Conservation (phyloP, 2,329 filamentous ascomycete species). For the Xylariaceae sp. region DNA sequence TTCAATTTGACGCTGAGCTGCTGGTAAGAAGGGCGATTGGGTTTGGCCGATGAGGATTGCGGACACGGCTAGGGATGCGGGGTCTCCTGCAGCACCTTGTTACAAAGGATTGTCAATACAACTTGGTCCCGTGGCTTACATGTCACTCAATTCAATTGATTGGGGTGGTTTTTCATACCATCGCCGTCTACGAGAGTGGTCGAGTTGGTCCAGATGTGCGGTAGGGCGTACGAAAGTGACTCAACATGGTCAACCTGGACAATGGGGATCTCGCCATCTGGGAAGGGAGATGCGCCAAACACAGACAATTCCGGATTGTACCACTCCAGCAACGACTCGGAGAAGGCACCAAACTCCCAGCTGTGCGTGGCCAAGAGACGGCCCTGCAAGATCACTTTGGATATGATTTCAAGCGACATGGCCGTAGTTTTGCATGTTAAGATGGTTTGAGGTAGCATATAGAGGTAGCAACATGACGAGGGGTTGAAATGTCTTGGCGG, state of each 20-base stretch:
- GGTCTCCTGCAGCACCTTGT: slow-evolving; percentile 49
- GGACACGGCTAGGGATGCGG: slow-evolving; percentile 52
- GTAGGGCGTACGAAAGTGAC: slow-evolving; percentile 35
- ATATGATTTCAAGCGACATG: slow-evolving; percentile 31
- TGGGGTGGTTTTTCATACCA: slow-evolving; percentile 20
- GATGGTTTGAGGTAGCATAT: no score
- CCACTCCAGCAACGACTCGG: slow-evolving; percentile 38
- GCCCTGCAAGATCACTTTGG: slow-evolving; percentile 36
- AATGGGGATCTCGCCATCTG: slow-evolving; percentile 45
- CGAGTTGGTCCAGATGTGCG: slow-evolving; percentile 33
- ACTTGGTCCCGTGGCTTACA: not conserved
- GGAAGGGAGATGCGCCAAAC: slow-evolving; percentile 36
- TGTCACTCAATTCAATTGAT: not conserved
- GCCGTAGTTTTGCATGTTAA: no score
- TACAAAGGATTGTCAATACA: slow-evolving; percentile 7
- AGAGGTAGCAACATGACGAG: no score
- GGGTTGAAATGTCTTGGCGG: no score
- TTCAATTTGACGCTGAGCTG: slow-evolving; percentile 49
- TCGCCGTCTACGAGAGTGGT: slow-evolving; percentile 35
- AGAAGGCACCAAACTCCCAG: slow-evolving; percentile 39
- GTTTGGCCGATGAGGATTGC: slow-evolving; percentile 51
- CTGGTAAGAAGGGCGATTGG: slow-evolving; percentile 43
- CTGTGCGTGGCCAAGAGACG: slow-evolving; percentile 36
- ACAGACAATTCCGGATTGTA: slow-evolving; percentile 35
- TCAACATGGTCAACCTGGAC: slow-evolving; percentile 38